Conservation (phyloP, 192 early-diverging fungal species). For the Entomortierella lignicola region DNA sequence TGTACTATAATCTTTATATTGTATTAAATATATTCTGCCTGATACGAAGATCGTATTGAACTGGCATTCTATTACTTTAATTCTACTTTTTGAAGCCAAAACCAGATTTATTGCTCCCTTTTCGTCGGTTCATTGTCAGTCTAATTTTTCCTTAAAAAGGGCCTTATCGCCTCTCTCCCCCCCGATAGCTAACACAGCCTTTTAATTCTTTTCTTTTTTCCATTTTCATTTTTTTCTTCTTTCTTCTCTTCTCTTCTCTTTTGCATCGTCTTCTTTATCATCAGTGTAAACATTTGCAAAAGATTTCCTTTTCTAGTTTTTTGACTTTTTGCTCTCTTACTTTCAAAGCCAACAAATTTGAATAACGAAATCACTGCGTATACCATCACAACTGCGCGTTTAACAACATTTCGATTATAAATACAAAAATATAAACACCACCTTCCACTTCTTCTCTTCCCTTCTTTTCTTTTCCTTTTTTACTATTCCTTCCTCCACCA, state of each 20-base stretch:
- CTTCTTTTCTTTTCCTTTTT: not conserved
- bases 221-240: not conserved
- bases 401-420: not conserved
- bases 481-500: not conserved
- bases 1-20: not conserved
- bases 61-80: not conserved
- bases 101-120: not conserved
- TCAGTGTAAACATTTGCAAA: not conserved
- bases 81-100: not conserved
- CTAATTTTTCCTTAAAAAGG: not conserved
- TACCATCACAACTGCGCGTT: not conserved
- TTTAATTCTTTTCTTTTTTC: conserved; percentile 1
- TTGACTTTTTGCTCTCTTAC: not conserved
- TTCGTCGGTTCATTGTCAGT: not conserved
- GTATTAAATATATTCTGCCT: too few relatives aligned
- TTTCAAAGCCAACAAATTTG: not conserved
- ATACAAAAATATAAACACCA: conserved; percentile 1
- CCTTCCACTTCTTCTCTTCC: not conserved
- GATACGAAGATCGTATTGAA: conserved; percentile 5
- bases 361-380: not conserved
- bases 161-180: not conserved
- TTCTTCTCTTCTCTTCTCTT: not conserved
- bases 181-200: not conserved
- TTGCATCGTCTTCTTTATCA: conserved; percentile 3
- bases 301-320: not conserved